These are phyloP conservation scores for Agrocybe praecox DNA, from an alignment of 768 basidiomycete genomes.

Conservation along the genomic window DNA sequence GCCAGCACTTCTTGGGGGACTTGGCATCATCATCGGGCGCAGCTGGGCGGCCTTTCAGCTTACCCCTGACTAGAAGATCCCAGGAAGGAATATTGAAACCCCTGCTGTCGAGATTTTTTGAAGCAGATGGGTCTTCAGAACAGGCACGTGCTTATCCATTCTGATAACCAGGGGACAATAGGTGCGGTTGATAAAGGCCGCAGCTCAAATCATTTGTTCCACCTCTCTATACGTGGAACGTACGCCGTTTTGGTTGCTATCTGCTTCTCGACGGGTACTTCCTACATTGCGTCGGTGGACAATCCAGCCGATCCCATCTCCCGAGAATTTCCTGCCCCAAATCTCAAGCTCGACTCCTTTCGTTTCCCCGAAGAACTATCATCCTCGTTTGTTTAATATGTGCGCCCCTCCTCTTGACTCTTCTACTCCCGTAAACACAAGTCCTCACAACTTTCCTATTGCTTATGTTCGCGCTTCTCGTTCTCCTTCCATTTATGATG, in stretches of 20 bases:
- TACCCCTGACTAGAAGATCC: conserved; percentile 7
- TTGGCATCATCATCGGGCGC: conserved; percentile 32
- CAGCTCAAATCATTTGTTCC: conserved; percentile 15
- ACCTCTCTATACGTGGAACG: conserved; percentile 9
- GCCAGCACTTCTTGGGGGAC: conserved; percentile 39
- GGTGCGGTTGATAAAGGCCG: conserved; percentile 23
- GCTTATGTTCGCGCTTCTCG: no score
- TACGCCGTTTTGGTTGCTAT: not conserved
- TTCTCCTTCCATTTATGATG: no score
- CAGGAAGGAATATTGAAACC: conserved; percentile 23
- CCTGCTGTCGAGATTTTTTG: conserved; percentile 23
- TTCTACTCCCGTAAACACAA: not conserved
- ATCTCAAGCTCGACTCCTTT: not conserved
- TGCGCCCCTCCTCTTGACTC: not conserved
- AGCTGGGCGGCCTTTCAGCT: conserved; percentile 33
- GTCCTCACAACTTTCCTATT: not conserved
- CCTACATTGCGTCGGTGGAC: conserved; percentile 6
- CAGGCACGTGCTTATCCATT: conserved; percentile 23
- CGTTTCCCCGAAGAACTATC: not conserved
- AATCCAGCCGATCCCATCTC: conserved; percentile 14
- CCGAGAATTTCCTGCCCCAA: not conserved
- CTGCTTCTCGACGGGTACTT: not conserved
- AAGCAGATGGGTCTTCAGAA: not conserved
- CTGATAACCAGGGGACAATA: conserved; percentile 39
- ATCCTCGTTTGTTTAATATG: not conserved